Conservation (phyloP, 1,139 yeast species). For the Pneumocystis jirovecii region DNA sequence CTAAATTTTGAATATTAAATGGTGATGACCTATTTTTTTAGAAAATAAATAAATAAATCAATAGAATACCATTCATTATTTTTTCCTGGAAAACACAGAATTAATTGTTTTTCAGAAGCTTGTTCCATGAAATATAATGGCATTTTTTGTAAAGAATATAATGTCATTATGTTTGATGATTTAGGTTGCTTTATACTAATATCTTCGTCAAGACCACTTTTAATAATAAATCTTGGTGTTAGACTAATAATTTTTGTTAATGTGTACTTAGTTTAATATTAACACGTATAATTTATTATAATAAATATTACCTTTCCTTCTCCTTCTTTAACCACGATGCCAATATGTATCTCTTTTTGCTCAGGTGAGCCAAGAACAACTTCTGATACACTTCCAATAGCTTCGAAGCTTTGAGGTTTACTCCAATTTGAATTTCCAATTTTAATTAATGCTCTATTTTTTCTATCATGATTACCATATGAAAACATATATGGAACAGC, state of each 20-base stretch:
- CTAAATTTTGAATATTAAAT: constrained; percentile 67
- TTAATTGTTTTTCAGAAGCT: constrained; percentile 36
- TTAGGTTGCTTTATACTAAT: constrained; percentile 50
- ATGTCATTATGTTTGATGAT: constrained; percentile 17
- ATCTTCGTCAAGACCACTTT: constrained; percentile 43
- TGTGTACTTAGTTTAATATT: constrained; percentile 32
- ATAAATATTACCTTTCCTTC: constrained; percentile 37
- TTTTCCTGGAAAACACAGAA: constrained; percentile 44
- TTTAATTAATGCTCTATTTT: constrained; percentile 53
- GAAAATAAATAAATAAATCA: background rate
- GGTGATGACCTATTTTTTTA: constrained; percentile 46
- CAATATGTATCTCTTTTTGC: constrained; percentile 59
- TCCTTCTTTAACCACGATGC: constrained; percentile 69
- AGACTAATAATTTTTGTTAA: constrained; percentile 64
- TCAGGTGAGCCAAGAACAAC: constrained; percentile 42
- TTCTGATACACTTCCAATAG: constrained; percentile 70
- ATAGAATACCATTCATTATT: constrained; percentile 41
- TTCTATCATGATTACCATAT: constrained; percentile 46
- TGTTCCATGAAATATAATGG: constrained; percentile 55
- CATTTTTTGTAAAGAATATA: constrained; percentile 31
- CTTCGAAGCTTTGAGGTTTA: constrained; percentile 66
- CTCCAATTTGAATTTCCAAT: constrained; percentile 69
- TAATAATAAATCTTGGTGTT: constrained; percentile 67
- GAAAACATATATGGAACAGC: constrained; percentile 72
- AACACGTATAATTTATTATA: background rate